Evolutionary conservation across 192 early-diverging fungal species (phyloP), one percentile per base, ranked within the genome.

Genomic region (Dispira parvispora): DNA sequence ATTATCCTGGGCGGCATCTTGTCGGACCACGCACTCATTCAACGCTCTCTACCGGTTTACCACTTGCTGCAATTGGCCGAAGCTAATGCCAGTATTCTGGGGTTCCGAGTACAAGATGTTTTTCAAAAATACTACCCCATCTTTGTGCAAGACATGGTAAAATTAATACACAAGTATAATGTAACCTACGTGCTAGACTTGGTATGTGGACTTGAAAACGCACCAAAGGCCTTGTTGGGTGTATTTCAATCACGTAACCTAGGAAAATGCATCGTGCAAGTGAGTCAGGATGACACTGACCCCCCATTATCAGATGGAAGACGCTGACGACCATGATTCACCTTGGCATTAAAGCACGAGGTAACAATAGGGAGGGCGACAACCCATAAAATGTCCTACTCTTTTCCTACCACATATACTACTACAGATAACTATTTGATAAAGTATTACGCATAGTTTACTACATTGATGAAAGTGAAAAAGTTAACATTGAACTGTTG

Each of bases 1-100:
- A 74, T 93, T 55, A 62, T 84, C 20, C 73, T 76, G 9, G 86
- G 84, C 62, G 88, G 90, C 49, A 79, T 78, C 69, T 86, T 89
- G 64, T 82, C 85, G 23, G 79, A 84, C 47, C 82, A 87, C 70
- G 58, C n/a, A 21, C 38, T 61, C 75, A 80, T 65, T 55, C 67
- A 21, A 63, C 71, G n/a, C 66, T 69, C 10, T 68, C 73, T 82
- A 61, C 73, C 73, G 45, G 63, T 84, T 27, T 76, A 80, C 65
- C 87, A 84, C 72, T 52, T 85, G 53, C 62, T 69, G 5, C 52
- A 63, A 32, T 56, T 89, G 18, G 72, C 88, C 18, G 61, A 63
- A 43, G 85, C 82, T 69, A 69, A 80, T 13, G 58, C 85, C 26
- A 64, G 61, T 9, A 72, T 94, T 26, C 65, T 81, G 58, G 86